Evolutionary conservation across 2,329 filamentous ascomycete species (phyloP).

Genomic region (Aureobasidium sp.): DNA sequence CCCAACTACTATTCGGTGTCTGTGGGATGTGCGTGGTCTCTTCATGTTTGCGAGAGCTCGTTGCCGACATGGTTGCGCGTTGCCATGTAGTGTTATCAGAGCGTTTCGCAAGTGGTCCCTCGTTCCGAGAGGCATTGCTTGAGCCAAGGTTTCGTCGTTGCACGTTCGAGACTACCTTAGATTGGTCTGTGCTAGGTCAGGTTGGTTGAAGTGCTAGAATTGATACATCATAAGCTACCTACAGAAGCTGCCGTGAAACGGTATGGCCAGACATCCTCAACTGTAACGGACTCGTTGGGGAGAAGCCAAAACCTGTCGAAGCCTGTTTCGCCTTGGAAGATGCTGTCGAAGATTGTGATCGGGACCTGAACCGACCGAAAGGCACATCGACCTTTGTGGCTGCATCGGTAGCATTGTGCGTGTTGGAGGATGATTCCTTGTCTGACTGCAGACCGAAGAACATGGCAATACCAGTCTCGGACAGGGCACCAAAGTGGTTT

Average conservation of each 20-base stretch:
- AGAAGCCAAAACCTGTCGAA: background rate
- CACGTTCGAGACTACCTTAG: background rate
- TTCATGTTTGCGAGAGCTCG: background rate
- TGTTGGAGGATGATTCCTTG: background rate
- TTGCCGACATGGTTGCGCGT: background rate
- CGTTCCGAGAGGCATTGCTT: background rate
- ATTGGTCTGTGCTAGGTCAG: background rate
- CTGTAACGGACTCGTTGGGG: background rate
- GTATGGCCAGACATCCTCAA: background rate
- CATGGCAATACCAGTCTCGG: constrained; percentile 51
- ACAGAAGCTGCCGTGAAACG: background rate
- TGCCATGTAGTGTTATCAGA: background rate
- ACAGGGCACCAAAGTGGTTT: constrained; percentile 56
- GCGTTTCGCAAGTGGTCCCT: background rate
- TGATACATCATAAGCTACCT: background rate
- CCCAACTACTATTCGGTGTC: background rate
- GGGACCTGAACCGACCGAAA: constrained; percentile 18
- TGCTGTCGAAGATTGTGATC: background rate
- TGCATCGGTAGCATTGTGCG: constrained; percentile 16
- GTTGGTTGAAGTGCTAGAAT: constrained; percentile 3
- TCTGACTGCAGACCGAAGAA: constrained; percentile 20
- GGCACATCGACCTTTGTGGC: constrained; percentile 46
- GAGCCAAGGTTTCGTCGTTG: background rate
- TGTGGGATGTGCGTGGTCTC: background rate
- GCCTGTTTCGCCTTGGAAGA: background rate